Base-by-base conservation (phyloP, 169 alveolate genomes). In the Ophryocystis elektroscirrha region DNA sequence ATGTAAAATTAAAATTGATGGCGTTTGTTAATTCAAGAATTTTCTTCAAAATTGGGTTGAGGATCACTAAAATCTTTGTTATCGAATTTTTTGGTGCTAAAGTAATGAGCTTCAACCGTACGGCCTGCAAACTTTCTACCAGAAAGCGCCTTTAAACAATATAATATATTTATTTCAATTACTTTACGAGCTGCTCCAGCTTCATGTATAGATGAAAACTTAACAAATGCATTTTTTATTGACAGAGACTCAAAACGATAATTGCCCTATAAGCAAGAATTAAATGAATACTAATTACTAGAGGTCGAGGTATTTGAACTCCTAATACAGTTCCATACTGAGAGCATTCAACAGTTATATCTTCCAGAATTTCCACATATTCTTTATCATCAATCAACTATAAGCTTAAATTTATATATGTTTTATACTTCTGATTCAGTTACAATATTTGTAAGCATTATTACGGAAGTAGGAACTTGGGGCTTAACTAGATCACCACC, bases 281-380 rank as follows among this genome's bases (percentile, higher is more conserved):
- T n/a, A n/a, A n/a, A n/a, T n/a, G n/a, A n/a, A n/a, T n/a, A n/a
- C n/a, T n/a, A n/a, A n/a, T n/a, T n/a, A n/a, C n/a, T n/a, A n/a
- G n/a, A n/a, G 76, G 78, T 53, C 83, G 53, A n/a, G 87, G 87
- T 23, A 78, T 53, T 56, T 78, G 80, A 32, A 78, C 69, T 45
- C 73, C 64, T 25, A 73, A 51, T 15, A 78, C 84, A 27, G 63
- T 62, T 1, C 86, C 86, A 35, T 70, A 75, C 18, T 49, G 64
- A 23, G 67, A 79, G 46, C 85, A 78, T 41, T 78, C 84, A 35
- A 68, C 56, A 9, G 77, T 56, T 39, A 78, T 67, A 63, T 78
- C 87, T 47, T 72, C 83, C 5, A 78, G 62, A 24, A 78, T 75
- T 44, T 78, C 87, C 38, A 70, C 65, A 55, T 78, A 78, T 53